phyloP scores from a whole-genome alignment of 805 yeast genomes.

The Brettanomyces sp. region DNA sequence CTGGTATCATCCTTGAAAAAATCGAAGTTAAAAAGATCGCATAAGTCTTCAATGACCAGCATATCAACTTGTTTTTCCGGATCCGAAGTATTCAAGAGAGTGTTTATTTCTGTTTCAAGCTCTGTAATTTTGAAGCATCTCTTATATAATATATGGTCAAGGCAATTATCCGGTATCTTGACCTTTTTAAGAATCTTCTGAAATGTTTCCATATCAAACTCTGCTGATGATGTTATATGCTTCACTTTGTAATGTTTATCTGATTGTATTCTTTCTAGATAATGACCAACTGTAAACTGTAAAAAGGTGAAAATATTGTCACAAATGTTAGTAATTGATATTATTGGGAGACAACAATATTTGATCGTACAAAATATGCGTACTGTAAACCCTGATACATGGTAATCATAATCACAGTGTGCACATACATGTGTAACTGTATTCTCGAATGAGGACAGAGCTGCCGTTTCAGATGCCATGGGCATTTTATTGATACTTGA shows the following conservation, averaged over 20 bases:
- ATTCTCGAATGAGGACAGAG: not conserved
- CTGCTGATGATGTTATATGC: constrained; percentile 6
- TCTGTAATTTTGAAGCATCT: constrained; percentile 11
- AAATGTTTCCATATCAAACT: constrained; percentile 8
- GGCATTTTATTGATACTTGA: too few species aligned
- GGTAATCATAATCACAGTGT: not conserved
- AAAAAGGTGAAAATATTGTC: not conserved
- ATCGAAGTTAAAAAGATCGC: constrained; percentile 18
- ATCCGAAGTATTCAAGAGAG: not conserved
- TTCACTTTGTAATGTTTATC: constrained; percentile 6
- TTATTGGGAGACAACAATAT: too few species aligned
- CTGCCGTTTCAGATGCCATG: not conserved
- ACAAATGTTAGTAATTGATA: not conserved
- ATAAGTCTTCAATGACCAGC: constrained; percentile 21
- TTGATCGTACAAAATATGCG: constrained; percentile 1
- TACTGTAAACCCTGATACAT: constrained; percentile 9
- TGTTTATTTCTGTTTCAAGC: constrained; percentile 6
- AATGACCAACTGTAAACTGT: constrained; percentile 14
- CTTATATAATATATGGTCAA: constrained; percentile 1
- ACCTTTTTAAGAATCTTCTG: not conserved
- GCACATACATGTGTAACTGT: constrained; percentile 5
- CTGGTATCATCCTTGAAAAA: constrained; percentile 12
- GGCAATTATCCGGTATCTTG: not conserved
- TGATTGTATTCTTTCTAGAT: constrained; percentile 3
- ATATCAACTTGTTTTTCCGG: constrained; percentile 3